phyloP scores from a whole-genome alignment of 129 eudicot species.

The Tagetes patula region DNA sequence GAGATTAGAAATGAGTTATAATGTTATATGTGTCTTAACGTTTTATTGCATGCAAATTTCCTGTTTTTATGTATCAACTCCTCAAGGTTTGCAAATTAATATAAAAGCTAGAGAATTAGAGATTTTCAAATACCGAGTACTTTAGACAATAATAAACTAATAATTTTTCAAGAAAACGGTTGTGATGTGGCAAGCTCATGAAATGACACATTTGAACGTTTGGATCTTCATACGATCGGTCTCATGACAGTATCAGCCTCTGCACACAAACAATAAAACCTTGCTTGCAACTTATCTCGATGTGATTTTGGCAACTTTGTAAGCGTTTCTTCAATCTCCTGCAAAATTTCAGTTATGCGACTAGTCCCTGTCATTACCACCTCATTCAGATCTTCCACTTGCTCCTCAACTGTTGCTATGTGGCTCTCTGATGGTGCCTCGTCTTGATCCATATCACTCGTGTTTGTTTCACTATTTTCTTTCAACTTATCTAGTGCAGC shows the following conservation, averaged over 20 bases:
- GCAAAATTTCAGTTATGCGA: background rate
- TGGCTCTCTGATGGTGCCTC: conserved; percentile 11
- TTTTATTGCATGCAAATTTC: too few relatives aligned
- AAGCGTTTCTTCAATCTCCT: background rate
- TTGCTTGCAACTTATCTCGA: conserved; percentile 3
- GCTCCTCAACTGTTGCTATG: background rate
- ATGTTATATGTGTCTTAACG: too few relatives aligned
- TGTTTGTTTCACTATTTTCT: background rate
- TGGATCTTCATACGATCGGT: conserved; percentile 3
- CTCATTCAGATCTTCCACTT: background rate
- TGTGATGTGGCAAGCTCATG: background rate
- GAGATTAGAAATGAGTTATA: too few relatives aligned
- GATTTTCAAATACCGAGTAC: too few relatives aligned
- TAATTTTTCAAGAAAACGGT: background rate
- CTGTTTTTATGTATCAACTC: too few relatives aligned
- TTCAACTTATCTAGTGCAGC: background rate
- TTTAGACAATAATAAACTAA: background rate
- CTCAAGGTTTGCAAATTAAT: background rate
- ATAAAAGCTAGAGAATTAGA: background rate
- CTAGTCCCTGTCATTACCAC: background rate
- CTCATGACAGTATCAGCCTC: background rate
- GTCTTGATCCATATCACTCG: background rate
- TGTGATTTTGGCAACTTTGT: background rate
- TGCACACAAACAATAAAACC: conserved; percentile 4
- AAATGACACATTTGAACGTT: background rate